Evolutionary conservation across 2,329 filamentous ascomycete genomes (phyloP), one percentile per base, ranked within the genome.

Genomic region (Ophiocordyceps sinensis): DNA sequence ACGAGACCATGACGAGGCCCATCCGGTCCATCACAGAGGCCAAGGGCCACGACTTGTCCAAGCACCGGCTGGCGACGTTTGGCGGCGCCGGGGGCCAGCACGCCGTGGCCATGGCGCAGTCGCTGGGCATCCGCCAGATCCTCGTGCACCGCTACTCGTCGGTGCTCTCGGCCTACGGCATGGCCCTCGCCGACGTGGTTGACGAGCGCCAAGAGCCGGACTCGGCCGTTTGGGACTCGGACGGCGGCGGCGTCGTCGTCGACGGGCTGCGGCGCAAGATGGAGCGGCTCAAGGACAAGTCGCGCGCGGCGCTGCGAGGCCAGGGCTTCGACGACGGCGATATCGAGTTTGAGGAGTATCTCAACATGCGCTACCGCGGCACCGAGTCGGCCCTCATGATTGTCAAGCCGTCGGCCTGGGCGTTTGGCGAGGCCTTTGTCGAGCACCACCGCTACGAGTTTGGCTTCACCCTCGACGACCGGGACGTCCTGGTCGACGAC

Each of bases 311-410:
- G 1, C 64, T 95, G 5, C 66, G 68, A 19, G 79, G 82, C 2
- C 88, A 95, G 60, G 88, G 87, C 0, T 94, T 95, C 53, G 66
- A 56, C 31, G 50, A 52, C 0, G 41, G 44, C 2, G 38, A 50
- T 0, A 49, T 49, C 3, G 47, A 43, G 38, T 51, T 51, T 36
- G 48, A 49, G 37, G 73, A 75, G 48, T 77, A 82, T 45, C 82
- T 96, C 43, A 94, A 95, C 56, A 87, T 95, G 80, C 71, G 88
- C 43, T 94, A 94, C 53, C 76, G 85, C 30, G 87, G 87, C 11
- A 94, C 87, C 0, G 87, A 94, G 56, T 93, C 86, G 8, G 85
- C 87, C 1, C 70, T 94, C 35, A 95, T 94, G 87, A 77, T 94
- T 38, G 64, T 91, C 47, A 85, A 82, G 58, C 85, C 87, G 0